Evolutionary conservation across 2,329 filamentous ascomycete genomes (phyloP).

Genomic region (Fusarium sp.): DNA sequence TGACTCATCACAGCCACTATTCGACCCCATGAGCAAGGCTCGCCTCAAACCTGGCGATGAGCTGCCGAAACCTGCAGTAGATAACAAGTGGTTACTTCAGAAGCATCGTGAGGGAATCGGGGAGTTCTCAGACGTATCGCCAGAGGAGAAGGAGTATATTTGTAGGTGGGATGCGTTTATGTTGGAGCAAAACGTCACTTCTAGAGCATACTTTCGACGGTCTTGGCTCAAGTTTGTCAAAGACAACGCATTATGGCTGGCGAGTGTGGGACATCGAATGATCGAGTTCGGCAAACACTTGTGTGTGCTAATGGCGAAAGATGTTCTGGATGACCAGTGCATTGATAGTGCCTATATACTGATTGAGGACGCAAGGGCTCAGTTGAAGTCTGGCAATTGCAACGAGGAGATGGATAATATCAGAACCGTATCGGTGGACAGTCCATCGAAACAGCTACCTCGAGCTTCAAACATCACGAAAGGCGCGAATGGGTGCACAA

Average conservation of each 20-base stretch:
- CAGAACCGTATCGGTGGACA: slow-evolving; percentile 22
- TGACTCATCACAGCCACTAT: slow-evolving; percentile 64
- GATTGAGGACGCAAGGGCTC: slow-evolving; percentile 57
- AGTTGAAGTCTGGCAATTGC: slow-evolving; percentile 27
- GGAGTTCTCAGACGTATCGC: slow-evolving; percentile 67
- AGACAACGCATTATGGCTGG: slow-evolving; percentile 65
- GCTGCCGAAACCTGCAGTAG: slow-evolving; percentile 57
- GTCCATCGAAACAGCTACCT: slow-evolving; percentile 46
- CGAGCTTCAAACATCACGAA: slow-evolving; percentile 54
- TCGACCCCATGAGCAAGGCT: slow-evolving; percentile 67
- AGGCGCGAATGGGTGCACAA: slow-evolving; percentile 58
- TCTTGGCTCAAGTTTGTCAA: slow-evolving; percentile 65
- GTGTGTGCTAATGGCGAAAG: slow-evolving; percentile 62
- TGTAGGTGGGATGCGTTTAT: slow-evolving; percentile 69
- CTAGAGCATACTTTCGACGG: slow-evolving; percentile 63
- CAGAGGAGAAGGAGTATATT: slow-evolving; percentile 68
- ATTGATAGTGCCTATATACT: slow-evolving; percentile 57
- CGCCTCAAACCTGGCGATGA: slow-evolving; percentile 61
- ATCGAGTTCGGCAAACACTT: slow-evolving; percentile 67
- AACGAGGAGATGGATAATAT: slow-evolving; percentile 21
- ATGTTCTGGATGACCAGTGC: slow-evolving; percentile 59
- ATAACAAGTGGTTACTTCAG: slow-evolving; percentile 67
- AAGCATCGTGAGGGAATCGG: slow-evolving; percentile 69
- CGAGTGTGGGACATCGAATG: slow-evolving; percentile 59
- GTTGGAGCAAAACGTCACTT: slow-evolving; percentile 62